A percentile compares a stretch with the other conserved stretches of the same genome.
Evolutionary conservation across 192 early-diverging fungal genomes (phyloP).

Genomic region (Coemansia sp.): DNA sequence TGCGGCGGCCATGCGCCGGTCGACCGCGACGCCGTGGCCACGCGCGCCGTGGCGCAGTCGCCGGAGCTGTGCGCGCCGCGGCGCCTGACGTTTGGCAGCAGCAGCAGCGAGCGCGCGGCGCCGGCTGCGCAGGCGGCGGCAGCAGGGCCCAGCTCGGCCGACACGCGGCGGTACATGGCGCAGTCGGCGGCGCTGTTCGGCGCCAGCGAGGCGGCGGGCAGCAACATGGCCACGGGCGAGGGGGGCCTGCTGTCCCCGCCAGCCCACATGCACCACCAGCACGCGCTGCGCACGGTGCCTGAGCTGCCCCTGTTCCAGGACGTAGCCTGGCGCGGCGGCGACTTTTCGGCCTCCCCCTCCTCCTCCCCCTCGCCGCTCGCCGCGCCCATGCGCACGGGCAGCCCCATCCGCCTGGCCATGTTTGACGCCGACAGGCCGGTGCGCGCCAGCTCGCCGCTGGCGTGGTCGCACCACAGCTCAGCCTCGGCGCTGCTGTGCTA

Average conservation of each 20-base stretch:
- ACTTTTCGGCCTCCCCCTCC: not conserved
- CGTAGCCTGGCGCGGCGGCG: slow-evolving; percentile 43
- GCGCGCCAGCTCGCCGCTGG: slow-evolving; percentile 46
- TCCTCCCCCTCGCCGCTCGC: slow-evolving; percentile 14
- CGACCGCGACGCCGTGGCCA: slow-evolving; percentile 25
- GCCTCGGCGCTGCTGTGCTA: slow-evolving; percentile 38
- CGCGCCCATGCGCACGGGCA: slow-evolving; percentile 37
- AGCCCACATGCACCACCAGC: slow-evolving; percentile 12
- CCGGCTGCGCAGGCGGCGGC: not conserved
- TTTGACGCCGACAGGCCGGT: slow-evolving; percentile 40
- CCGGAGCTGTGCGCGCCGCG: slow-evolving; percentile 29
- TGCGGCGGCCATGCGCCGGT: too few relatives aligned
- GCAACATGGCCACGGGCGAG: slow-evolving; percentile 1
- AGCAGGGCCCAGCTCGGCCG: slow-evolving; percentile 24
- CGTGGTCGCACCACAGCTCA: slow-evolving; percentile 34
- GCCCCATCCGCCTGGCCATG: slow-evolving; percentile 29
- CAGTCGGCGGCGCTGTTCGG: slow-evolving; percentile 51
- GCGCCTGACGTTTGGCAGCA: slow-evolving; percentile 35
- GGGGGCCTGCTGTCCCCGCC: slow-evolving; percentile 12
- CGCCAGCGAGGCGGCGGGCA: not conserved
- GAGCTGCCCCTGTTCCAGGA: slow-evolving; percentile 53
- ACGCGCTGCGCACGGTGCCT: slow-evolving; percentile 3
- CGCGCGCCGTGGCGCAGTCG: not conserved
- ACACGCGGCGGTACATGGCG: slow-evolving; percentile 54
- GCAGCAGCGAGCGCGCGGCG: slow-evolving; percentile 1